Percentiles rank a stretch among this genome's conserved stretches.
These are phyloP conservation scores for Rhodomyrtus psidioides DNA, from an alignment of 441 rosid species.

Conservation along the genomic window DNA sequence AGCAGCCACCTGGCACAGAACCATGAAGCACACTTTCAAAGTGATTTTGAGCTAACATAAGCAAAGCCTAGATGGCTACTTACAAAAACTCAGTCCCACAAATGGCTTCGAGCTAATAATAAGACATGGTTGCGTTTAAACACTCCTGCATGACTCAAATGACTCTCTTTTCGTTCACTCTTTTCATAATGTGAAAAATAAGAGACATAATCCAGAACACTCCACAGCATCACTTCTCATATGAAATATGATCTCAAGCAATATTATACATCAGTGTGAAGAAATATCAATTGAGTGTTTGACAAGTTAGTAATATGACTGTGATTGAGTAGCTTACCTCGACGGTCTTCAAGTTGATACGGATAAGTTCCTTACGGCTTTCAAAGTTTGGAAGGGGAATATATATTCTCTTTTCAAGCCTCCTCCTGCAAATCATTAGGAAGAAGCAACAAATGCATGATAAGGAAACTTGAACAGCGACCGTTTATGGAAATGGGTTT, in stretches of 20 bases:
- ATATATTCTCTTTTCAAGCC: conserved; percentile 96
- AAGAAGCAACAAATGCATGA: not conserved
- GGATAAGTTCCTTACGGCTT: conserved; percentile 94
- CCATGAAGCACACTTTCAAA: not conserved
- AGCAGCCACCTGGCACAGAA: conserved; percentile 50
- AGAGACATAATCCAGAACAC: not conserved
- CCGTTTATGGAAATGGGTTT: not conserved
- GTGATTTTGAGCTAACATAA: not conserved
- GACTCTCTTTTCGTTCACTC: not conserved
- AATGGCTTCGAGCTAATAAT: not conserved
- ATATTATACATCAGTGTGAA: not conserved
- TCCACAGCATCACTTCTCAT: not conserved
- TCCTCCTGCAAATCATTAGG: conserved; percentile 62
- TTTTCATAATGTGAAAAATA: not conserved
- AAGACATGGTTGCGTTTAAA: not conserved
- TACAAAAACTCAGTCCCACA: not conserved
- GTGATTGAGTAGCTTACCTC: conserved; percentile 45
- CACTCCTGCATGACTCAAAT: not conserved
- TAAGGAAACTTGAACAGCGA: not conserved
- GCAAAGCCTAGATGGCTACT: not conserved
- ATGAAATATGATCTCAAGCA: not conserved
- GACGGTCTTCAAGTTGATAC: conserved; percentile 90
- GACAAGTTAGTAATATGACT: not conserved
- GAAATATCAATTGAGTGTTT: not conserved
- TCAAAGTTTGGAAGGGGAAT: conserved; percentile 96